phyloP scores from a whole-genome alignment of 2,329 filamentous ascomycete species.

The Penicillium verrucosum region DNA sequence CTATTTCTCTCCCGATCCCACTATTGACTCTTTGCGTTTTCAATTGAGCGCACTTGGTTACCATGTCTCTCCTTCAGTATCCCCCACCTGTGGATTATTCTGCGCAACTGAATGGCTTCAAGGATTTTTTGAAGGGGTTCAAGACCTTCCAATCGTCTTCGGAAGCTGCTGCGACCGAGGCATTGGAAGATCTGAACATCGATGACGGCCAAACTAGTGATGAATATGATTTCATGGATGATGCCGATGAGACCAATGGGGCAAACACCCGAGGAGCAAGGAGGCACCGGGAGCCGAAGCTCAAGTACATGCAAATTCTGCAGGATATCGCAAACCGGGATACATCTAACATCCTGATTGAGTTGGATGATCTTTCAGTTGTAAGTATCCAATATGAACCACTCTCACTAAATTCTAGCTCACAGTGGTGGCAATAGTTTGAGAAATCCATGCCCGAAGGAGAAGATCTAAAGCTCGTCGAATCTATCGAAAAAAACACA shows the following conservation, averaged over 20 bases:
- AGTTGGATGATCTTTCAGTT: constrained; percentile 79
- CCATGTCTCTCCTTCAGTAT: constrained; percentile 83
- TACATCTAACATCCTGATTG: constrained; percentile 73
- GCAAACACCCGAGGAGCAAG: constrained; percentile 47
- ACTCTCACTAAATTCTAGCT: not conserved
- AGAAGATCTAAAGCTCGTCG: constrained; percentile 65
- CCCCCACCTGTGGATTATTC: constrained; percentile 80
- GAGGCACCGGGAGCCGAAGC: constrained; percentile 57
- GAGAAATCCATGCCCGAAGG: constrained; percentile 68
- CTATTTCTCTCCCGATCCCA: constrained; percentile 15
- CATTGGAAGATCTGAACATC: constrained; percentile 79
- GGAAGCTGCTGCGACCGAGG: constrained; percentile 68
- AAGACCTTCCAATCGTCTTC: constrained; percentile 68
- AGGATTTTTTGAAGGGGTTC: constrained; percentile 83
- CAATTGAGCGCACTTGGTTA: constrained; percentile 21
- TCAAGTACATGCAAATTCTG: constrained; percentile 85
- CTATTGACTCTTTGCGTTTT: constrained; percentile 21
- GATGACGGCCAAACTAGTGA: constrained; percentile 83
- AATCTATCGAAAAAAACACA: constrained; percentile 84
- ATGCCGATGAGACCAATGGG: constrained; percentile 59
- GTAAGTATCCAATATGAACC: constrained; percentile 47
- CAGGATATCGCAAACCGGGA: constrained; percentile 82
- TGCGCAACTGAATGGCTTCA: constrained; percentile 74
- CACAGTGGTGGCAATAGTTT: constrained; percentile 53
- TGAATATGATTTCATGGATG: constrained; percentile 91